Base-by-base conservation (phyloP, 2,329 filamentous ascomycete species). In the Fusarium mundagurra region DNA sequence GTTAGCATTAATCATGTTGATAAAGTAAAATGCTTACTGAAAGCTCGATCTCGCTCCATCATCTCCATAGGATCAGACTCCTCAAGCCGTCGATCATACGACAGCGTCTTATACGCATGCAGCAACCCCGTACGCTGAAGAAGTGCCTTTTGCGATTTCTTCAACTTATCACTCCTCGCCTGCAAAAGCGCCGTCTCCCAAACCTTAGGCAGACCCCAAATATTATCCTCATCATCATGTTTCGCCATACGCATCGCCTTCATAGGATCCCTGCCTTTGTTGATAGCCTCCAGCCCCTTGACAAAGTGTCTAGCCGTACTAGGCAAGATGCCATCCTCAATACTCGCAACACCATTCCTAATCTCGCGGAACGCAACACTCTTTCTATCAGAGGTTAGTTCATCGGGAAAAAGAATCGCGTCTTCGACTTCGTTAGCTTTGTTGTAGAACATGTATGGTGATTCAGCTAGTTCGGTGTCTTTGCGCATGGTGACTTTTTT, bases 361-460 rank as follows among this genome's bases (percentile, higher is more conserved):
- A 78, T 74, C 54, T 77, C 65, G 1, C 76, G 61, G 38, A 80
- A 80, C 3, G 72, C 66, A 7, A 69, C 67, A 5, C 33, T 75
- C 12, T 71, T 45, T 22, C 51, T 77, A 4, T 69, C 53, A 2
- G 69, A 64, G 6, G 11, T 48, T 1, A 70, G 29, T 33, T 80
- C 79, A 9, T 80, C 73, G 1, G 78, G 77, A 16, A 80, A 80
- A 20, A 80, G 38, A 11, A 80, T 53, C 5, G 47, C 61, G 14
- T 80, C 79, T 45, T 80, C 78, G 7, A 48, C 66, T 5, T 50
- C 53, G 24, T 79, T 77, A 17, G 64, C 76, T 12, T 76, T 50
- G 60, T 74, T 80, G 53, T 80, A 80, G 61, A 80, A 80, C 54
- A 76, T 58, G 53, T 80, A 79, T 3, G 66, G 65, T 0, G 57